Percentiles rank a stretch among this genome's conserved stretches.
Evolutionary conservation across 176 grass and related monocot species (phyloP).

Genomic region (Musa itinerans): DNA sequence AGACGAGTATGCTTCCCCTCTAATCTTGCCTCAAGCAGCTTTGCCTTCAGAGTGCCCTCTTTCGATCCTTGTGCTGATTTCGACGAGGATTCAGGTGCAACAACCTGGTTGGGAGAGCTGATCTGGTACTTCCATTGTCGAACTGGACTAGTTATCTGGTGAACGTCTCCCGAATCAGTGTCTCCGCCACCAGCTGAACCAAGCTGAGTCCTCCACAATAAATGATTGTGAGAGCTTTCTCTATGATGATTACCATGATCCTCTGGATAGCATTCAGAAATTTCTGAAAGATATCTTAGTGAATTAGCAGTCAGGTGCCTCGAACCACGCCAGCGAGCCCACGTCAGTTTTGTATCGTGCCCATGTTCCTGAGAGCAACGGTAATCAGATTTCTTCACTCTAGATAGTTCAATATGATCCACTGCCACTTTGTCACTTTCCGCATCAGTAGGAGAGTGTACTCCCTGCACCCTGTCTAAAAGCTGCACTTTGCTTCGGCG

Average conservation of each 20-base stretch:
- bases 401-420: conserved; percentile 38
- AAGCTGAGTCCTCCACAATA: not conserved
- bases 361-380: not conserved
- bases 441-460: conserved; percentile 12
- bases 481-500: conserved; percentile 21
- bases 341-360: not conserved
- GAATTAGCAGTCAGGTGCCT: not conserved
- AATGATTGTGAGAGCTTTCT: not conserved
- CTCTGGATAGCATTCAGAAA: not conserved
- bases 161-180: conserved; percentile 13
- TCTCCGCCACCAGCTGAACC: conserved; percentile 16
- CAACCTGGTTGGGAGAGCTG: conserved; percentile 11
- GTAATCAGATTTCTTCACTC: conserved; percentile 1
- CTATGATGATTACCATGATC: not conserved
- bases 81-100: conserved; percentile 41
- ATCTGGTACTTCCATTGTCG: conserved; percentile 28
- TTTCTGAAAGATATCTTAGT: not conserved
- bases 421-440: conserved; percentile 3
- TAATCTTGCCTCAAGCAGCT: conserved; percentile 82
- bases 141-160: conserved; percentile 25
- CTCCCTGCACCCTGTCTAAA: conserved; percentile 23
- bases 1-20: conserved; percentile 72
- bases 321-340: not conserved
- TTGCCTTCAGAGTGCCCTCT: conserved; percentile 60
- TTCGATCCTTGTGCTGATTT: conserved; percentile 21